These are phyloP conservation scores for Gilbertella persicaria DNA, from an alignment of 371 early-diverging fungal genomes.

Conservation along the genomic window DNA sequence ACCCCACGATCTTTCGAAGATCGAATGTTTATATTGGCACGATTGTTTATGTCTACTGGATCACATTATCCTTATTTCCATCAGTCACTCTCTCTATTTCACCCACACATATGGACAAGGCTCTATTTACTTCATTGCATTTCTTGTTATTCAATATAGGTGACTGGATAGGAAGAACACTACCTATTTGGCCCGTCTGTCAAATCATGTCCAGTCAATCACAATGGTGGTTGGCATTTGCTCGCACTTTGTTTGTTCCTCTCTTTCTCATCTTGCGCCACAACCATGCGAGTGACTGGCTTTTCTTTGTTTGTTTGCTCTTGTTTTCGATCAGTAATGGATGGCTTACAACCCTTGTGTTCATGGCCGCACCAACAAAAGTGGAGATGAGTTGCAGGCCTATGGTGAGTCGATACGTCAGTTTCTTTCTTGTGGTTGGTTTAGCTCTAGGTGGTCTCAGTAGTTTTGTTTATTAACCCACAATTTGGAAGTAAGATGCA, in stretches of 20 bases:
- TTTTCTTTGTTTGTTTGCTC: conserved; percentile 57
- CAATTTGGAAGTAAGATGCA: conserved; percentile 4
- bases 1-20: conserved; percentile 23
- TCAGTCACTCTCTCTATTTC: conserved; percentile 71
- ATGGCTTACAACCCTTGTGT: conserved; percentile 63
- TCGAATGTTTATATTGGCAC: conserved; percentile 46
- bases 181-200: conserved; percentile 37
- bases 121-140: conserved; percentile 67
- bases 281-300: conserved; percentile 54
- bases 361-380: conserved; percentile 70
- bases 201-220: conserved; percentile 33
- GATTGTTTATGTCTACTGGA: conserved; percentile 55
- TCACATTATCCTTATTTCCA: conserved; percentile 76
- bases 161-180: conserved; percentile 70
- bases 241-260: conserved; percentile 62
- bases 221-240: conserved; percentile 41
- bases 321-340: conserved; percentile 71
- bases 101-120: conserved; percentile 47
- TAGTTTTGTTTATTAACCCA: conserved; percentile 39
- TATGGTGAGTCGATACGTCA: conserved; percentile 66
- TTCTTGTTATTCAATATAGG: conserved; percentile 75
- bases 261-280: conserved; percentile 56
- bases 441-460: conserved; percentile 66
- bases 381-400: conserved; percentile 40
- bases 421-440: conserved; percentile 66